Percentiles rank a stretch among this genome's conserved stretches.
phyloP scores from a whole-genome alignment of 306 rosid genomes.

The barrel medic (Medicago truncatula) region DNA sequence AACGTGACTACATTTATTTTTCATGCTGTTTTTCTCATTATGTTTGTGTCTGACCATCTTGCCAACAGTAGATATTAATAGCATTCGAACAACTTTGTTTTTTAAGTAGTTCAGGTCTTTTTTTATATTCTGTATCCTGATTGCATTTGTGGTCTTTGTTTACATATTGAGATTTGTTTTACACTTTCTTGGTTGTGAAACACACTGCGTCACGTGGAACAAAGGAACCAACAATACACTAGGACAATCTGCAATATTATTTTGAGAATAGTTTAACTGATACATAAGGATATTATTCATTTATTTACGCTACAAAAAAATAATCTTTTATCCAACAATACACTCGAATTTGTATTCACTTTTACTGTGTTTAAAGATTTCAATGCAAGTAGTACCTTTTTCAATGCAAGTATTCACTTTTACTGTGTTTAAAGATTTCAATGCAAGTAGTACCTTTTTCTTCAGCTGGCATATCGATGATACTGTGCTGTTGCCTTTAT shows the following conservation, averaged over 20 bases:
- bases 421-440: background rate
- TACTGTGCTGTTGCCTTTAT: background rate
- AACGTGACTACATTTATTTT: background rate
- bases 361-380: background rate
- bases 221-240: background rate
- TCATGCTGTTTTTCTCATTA: background rate
- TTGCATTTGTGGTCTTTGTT: background rate
- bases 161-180: background rate
- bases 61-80: background rate
- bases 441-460: background rate
- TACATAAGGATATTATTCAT: background rate
- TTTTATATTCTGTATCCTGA: too few relatives aligned
- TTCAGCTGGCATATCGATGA: background rate
- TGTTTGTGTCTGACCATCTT: constrained; percentile 10
- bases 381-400: background rate
- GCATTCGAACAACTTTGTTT: background rate
- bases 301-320: background rate
- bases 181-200: background rate
- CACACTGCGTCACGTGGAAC: background rate
- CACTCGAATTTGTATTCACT: background rate
- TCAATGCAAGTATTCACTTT: background rate
- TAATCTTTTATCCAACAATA: too few relatives aligned
- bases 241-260: background rate
- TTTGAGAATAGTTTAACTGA: background rate
- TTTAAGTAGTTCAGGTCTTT: background rate